Evolutionary conservation across 352 stramenopile genomes (phyloP), one percentile per base, ranked within the genome.

Genomic region (Globisporangium lucens): DNA sequence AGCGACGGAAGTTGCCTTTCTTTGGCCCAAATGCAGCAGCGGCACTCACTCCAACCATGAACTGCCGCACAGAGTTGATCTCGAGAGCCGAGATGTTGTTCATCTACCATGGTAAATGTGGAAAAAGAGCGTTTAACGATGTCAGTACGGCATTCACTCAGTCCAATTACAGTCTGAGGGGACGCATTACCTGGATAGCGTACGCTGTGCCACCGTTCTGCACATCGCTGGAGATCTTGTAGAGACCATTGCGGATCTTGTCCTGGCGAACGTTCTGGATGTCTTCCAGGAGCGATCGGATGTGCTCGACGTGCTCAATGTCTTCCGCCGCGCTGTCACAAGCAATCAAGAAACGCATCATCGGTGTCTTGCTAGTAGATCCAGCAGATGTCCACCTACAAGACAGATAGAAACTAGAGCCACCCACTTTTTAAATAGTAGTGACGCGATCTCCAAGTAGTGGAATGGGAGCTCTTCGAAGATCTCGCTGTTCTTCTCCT

Each of bases 221-320:
- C 41, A 93, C 85, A 46, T 96, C 88, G 43, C 63, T 83, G 12
- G 85, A 82, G 47, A 97, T 95, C 47, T 85, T 80, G 67, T 85
- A 85, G 27, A 97, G 71, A 93, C 89, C 89, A 46, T 90, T 90
- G 65, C 89, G 87, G 70, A 97, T 95, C 68, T 96, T 96, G 67
- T 95, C 85, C 65, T 96, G 87, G 0, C 89, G 84, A n/a, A 95
- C 75, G 60, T 96, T 94, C 60, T 95, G 86, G 30, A 97, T 81
- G 70, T 97, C 89, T 75, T 96, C 89, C 6, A 96, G 68, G 24
- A 95, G 68, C 17, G 83, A 93, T 1, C 88, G 87, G 27, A 96
- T 72, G 56, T 94, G 78, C 66, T 95, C 87, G 24, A 91, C 74
- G 55, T 94, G 84, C 55, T 95, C 84, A 56, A 97, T 80, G 66